Evolutionary conservation across 2,329 filamentous ascomycete genomes (phyloP).

Genomic region (Fusarium lateritium): DNA sequence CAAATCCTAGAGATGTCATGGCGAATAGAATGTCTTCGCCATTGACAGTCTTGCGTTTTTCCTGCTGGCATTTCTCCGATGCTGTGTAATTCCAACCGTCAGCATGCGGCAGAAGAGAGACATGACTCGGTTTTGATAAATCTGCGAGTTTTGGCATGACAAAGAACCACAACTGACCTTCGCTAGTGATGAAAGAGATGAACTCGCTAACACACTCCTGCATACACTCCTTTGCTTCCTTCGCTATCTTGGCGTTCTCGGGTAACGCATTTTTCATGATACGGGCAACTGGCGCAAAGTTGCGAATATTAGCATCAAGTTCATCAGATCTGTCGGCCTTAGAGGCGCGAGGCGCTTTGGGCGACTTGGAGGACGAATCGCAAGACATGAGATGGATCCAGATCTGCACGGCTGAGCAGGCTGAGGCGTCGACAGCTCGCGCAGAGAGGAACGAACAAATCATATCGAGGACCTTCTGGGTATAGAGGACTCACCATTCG

Average conservation of each 20-base stretch:
- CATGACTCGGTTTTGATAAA: constrained; percentile 31
- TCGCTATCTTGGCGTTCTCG: constrained; percentile 98
- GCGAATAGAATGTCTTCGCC: constrained; percentile 98
- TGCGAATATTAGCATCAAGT: constrained; percentile 93
- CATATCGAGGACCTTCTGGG: constrained; percentile 57
- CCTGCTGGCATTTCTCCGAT: constrained; percentile 98
- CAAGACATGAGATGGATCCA: constrained; percentile 70
- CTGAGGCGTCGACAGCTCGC: constrained; percentile 48
- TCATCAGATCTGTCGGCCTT: constrained; percentile 66
- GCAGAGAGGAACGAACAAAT: constrained; percentile 53
- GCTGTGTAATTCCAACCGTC: constrained; percentile 67
- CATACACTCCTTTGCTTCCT: constrained; percentile 99
- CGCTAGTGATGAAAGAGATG: constrained; percentile 99
- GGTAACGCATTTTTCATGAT: constrained; percentile 99
- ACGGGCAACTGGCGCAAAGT: constrained; percentile 94
- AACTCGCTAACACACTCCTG: constrained; percentile 99
- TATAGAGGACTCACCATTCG: constrained; percentile 88
- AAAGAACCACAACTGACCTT: constrained; percentile 75
- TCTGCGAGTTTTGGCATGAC: constrained; percentile 21
- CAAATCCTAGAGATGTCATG: constrained; percentile 98
- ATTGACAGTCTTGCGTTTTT: constrained; percentile 99
- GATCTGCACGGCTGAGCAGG: constrained; percentile 52
- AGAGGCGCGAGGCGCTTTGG: constrained; percentile 63
- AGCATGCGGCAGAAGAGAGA: constrained; percentile 41
- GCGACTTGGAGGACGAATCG: constrained; percentile 68